Conservation (phyloP, 345 rosid genomes). For the Nasturtium officinale region DNA sequence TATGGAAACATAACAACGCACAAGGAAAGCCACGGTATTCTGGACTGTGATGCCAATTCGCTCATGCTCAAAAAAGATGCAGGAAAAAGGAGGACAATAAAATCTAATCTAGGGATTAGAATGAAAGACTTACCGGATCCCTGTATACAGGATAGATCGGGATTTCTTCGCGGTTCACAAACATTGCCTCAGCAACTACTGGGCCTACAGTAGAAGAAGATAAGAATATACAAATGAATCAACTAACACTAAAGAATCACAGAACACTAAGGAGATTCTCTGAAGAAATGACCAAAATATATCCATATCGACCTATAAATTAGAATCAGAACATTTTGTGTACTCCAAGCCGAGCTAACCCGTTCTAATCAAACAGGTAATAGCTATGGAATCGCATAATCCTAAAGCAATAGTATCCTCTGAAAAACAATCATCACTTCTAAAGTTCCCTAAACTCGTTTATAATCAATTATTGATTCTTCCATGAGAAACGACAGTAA, state of each 20-base stretch:
- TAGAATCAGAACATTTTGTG: conserved; percentile 1
- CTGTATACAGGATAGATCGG: conserved; percentile 81
- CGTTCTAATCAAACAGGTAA: conserved; percentile 15
- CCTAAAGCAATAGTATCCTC: not conserved
- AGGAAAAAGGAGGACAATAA: not conserved
- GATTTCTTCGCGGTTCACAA: conserved; percentile 87
- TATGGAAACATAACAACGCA: not conserved
- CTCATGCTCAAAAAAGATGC: not conserved
- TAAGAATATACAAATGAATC: conserved; percentile 14
- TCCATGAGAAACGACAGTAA: not conserved
- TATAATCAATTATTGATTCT: not conserved
- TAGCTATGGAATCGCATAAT: conserved; percentile 16
- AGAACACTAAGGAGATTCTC: not conserved
- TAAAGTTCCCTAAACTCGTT: not conserved
- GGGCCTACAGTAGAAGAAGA: conserved; percentile 60
- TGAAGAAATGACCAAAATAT: not conserved
- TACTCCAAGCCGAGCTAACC: not conserved
- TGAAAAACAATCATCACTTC: not conserved
- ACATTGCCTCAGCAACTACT: conserved; percentile 94
- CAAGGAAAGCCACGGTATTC: not conserved
- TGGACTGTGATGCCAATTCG: not conserved
- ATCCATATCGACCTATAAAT: not conserved
- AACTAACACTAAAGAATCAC: not conserved
- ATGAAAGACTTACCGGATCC: conserved; percentile 70
- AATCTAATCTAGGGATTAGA: not conserved